phyloP scores from a whole-genome alignment of 805 yeast genomes.

The Lachancea sp. region DNA sequence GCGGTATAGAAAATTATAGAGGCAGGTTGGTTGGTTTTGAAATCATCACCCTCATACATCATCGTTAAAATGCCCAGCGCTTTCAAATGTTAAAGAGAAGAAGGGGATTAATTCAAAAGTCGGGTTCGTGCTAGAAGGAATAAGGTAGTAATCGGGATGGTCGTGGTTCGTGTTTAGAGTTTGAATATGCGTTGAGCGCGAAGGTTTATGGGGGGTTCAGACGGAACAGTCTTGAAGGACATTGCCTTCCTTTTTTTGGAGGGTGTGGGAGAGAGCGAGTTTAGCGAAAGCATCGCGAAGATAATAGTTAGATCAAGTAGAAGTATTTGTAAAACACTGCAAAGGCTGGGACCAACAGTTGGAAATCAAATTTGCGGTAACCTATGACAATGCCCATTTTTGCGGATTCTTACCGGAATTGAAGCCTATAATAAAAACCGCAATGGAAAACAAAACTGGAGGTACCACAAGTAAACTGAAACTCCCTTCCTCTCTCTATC shows the following conservation, averaged over 20 bases:
- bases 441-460: not conserved
- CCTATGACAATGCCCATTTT: no score
- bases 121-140: slow-evolving; percentile 3
- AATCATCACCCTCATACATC: slow-evolving; percentile 8
- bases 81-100: slow-evolving; percentile 2
- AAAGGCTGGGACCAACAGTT: not conserved
- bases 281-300: not conserved
- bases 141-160: not conserved
- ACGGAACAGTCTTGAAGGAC: not conserved
- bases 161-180: not conserved
- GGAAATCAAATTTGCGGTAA: not conserved
- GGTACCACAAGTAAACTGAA: not conserved
- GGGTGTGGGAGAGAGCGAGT: not conserved
- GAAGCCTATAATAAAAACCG: no score
- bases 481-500: no score
- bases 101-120: slow-evolving; percentile 1
- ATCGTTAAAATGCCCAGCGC: slow-evolving; percentile 10
- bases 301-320: not conserved
- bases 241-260: not conserved
- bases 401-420: no score
- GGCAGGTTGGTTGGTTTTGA: slow-evolving; percentile 2
- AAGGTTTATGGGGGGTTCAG: no score
- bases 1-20: slow-evolving; percentile 4
- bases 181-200: not conserved
- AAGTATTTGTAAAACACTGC: not conserved